Conservation (phyloP, 1,139 yeast species). For the Geotrichum restrictum region DNA sequence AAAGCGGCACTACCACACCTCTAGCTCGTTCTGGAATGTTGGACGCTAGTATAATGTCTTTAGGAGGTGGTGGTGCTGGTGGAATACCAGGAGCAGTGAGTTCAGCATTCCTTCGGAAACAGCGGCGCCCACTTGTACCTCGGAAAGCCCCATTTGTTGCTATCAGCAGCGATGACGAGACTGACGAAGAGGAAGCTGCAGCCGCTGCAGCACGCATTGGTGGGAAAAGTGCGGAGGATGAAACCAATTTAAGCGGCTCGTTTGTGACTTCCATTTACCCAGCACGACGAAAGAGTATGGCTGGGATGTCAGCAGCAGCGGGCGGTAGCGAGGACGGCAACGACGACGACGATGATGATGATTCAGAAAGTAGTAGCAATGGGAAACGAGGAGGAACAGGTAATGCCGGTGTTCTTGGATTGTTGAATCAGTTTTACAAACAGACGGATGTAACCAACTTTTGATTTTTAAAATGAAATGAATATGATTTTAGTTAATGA, state of each 20-base stretch:
- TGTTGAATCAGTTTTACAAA: slow-evolving; percentile 77
- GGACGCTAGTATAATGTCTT: slow-evolving; percentile 9
- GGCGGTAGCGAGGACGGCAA: slow-evolving; percentile 33
- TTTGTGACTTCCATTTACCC: slow-evolving; percentile 16
- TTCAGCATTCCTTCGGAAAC: slow-evolving; percentile 4
- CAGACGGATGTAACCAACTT: slow-evolving; percentile 21
- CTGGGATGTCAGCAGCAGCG: slow-evolving; percentile 5
- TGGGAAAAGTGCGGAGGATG: neutral
- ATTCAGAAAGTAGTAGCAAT: slow-evolving; percentile 40
- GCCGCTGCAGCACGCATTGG: neutral
- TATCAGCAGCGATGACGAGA: slow-evolving; percentile 15
- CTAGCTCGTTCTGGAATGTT: slow-evolving; percentile 15
- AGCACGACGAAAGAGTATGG: slow-evolving; percentile 14
- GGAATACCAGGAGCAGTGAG: slow-evolving; percentile 1
- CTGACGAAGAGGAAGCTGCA: slow-evolving; percentile 17
- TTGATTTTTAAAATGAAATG: no score
- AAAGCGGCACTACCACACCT: slow-evolving; percentile 14
- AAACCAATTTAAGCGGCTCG: slow-evolving; percentile 12
- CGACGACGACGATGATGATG: slow-evolving; percentile 36
- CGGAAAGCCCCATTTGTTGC: slow-evolving; percentile 5
- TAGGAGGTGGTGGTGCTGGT: neutral
- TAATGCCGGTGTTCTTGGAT: slow-evolving; percentile 68
- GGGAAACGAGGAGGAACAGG: no score
- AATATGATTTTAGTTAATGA: no score
- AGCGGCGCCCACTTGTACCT: slow-evolving; percentile 1